Conservation (phyloP, 2,329 filamentous ascomycete genomes). For the Nigrospora oryzae region DNA sequence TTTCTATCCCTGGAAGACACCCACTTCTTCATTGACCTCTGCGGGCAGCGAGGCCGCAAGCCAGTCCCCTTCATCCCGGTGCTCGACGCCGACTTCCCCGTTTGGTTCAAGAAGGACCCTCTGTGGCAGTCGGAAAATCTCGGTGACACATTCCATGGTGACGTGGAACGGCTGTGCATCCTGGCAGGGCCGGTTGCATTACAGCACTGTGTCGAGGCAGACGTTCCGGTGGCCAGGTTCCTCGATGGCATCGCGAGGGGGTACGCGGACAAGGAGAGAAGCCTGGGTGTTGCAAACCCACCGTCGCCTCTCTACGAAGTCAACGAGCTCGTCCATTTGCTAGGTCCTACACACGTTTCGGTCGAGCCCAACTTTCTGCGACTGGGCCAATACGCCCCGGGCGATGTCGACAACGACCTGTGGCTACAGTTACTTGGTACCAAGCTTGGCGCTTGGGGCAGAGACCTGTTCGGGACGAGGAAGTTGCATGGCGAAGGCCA, state of each 20-base stretch:
- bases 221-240: conserved; percentile 36
- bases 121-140: conserved; percentile 98
- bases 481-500: no score
- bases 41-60: conserved; percentile 87
- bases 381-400: no score
- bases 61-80: conserved; percentile 91
- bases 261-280: no score
- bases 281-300: no score
- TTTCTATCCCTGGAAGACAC: conserved; percentile 97
- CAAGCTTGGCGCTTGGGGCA: no score
- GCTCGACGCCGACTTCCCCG: conserved; percentile 96
- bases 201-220: conserved; percentile 79
- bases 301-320: no score
- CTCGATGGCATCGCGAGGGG: conserved; percentile 6
- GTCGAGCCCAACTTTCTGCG: no score
- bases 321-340: no score
- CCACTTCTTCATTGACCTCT: conserved; percentile 89
- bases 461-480: no score
- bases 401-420: no score
- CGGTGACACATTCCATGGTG: conserved; percentile 88
- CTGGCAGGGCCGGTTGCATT: conserved; percentile 89
- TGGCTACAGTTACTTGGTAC: no score
- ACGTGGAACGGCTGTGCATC: conserved; percentile 92
- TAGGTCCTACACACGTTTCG: no score
- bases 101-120: conserved; percentile 99